Evolutionary conservation across 495 filamentous ascomycete species (phyloP), one percentile per base, ranked within the genome.

Genomic region (Tetracladium setigerum): DNA sequence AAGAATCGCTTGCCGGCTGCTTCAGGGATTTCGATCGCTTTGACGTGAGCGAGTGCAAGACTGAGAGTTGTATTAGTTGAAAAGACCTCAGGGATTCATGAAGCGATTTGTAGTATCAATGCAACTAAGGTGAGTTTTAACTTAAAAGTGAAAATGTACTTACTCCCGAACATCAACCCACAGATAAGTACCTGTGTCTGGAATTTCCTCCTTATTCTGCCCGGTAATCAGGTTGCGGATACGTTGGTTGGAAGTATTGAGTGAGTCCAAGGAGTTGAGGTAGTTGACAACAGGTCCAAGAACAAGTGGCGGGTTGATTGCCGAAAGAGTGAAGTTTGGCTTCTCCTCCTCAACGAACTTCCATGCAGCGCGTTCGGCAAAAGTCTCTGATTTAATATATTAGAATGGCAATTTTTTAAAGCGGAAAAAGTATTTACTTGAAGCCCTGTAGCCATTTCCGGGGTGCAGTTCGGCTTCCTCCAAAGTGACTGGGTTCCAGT

Each of bases 401-500:
- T 78, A 78, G 5, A 74, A 67, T 39, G 67, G 77, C 70, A 87
- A 87, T 36, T 36, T 8, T 27, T 27, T 3, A 27, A 27, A 27
- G 22, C 3, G 22, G 7, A 27, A 3, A 27, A 7, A 27, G 7
- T 27, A 27, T 27, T 27, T 27, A 27, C 22, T 55, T 51, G 77
- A 81, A 15, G 72, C 84, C 22, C 82, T 71, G 64, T 94, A 95
- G 15, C 81, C 81, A 2, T 72, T 75, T 5, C 75, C 50, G 0
- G 68, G 62, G 36, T 79, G 73, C 13, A 68, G 53, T 43, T 73
- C 53, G 2, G 84, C 78, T 51, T 89, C 74, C 53, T 85, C 81
- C 53, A 73, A 66, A 5, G 87, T 91, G 4, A 87, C 74, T 0
- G 88, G 87, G 65, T 92, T 92, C 90, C 90, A 97, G 38, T 82